Conservation (phyloP, 257 asterid species). For the Perilla frutescens region DNA sequence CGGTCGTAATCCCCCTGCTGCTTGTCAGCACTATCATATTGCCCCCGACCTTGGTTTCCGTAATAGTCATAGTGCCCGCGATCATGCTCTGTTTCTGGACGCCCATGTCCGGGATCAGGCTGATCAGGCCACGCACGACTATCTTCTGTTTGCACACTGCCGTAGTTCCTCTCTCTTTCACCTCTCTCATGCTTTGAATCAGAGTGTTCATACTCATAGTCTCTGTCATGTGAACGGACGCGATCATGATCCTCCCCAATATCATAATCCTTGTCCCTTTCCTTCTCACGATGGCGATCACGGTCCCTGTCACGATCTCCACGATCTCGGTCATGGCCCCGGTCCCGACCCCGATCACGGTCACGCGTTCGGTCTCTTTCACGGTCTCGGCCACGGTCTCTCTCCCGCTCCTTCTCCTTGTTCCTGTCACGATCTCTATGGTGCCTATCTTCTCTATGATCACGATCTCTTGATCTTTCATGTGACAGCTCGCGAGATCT, state of each 20-base stretch:
- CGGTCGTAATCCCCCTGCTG: slow-evolving; percentile 58
- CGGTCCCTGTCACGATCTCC: slow-evolving; percentile 45
- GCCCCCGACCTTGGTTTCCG: slow-evolving; percentile 56
- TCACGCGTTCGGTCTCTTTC: slow-evolving; percentile 66
- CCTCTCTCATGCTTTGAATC: slow-evolving; percentile 53
- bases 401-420: slow-evolving; percentile 68
- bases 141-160: slow-evolving; percentile 54
- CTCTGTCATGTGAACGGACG: slow-evolving; percentile 60
- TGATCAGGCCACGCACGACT: slow-evolving; percentile 54
- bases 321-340: slow-evolving; percentile 51
- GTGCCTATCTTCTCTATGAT: slow-evolving; percentile 82
- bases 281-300: slow-evolving; percentile 59
- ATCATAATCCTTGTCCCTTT: slow-evolving; percentile 57
- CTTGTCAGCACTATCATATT: slow-evolving; percentile 52
- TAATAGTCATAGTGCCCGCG: slow-evolving; percentile 65
- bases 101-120: slow-evolving; percentile 55
- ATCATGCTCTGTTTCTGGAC: slow-evolving; percentile 51
- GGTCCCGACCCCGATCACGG: slow-evolving; percentile 57
- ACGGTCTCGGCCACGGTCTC: slow-evolving; percentile 64
- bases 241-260: slow-evolving; percentile 55
- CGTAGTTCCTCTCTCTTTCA: slow-evolving; percentile 53
- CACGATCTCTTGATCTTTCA: slow-evolving; percentile 83
- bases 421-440: slow-evolving; percentile 88
- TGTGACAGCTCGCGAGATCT: slow-evolving; percentile 80
- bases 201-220: slow-evolving; percentile 48